Evolutionary conservation across 371 early-diverging fungal species (phyloP), one percentile per base, ranked within the genome.

Genomic region (Apophysomyces variabilis): DNA sequence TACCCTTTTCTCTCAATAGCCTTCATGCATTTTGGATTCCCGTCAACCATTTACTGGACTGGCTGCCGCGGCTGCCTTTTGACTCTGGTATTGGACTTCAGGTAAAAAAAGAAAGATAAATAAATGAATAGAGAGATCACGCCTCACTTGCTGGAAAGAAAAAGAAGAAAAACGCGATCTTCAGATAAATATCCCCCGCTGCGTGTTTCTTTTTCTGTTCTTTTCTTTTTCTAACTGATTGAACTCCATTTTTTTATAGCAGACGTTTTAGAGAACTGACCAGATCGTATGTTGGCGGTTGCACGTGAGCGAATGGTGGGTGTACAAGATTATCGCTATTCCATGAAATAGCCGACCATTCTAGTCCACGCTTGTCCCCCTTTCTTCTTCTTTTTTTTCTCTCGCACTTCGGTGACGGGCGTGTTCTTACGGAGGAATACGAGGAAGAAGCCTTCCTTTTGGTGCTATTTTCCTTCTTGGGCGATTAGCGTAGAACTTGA

Each of bases 11-110:
- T 26, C 32, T 26, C 32, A 26, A 50, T 50, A 21, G 54, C 54
- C 54, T 50, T 21, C 9, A 50, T 50, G 54, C 54, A 50, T 50
- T 50, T 50, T 50, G 54, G 16, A 50, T 26, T 50, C 54, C 54
- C 54, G 21, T 50, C 21, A 50, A 50, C 16, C 21, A 50, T 9
- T 21, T 50, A 21, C 21, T 26, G 21, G 21, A 8, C 54, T 32
- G 11, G 35, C 32, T 21, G 6, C 13, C 46, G 16, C 12, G 13
- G 5, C n/a, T 6, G 21, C 21, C 21, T 8, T 21, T 21, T 7
- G 21, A 11, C 41, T 41, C 41, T 41, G 11, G 32, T 50, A 26
- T 26, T 26, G 9, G 54, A n/a, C 8, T 18, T 11, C 54, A 50
- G 54, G 54, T 50, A 50, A 50, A 50, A 26, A 21, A 21, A 50